These are phyloP conservation scores for Candolleomyces aberdarensis DNA, from an alignment of 768 basidiomycete genomes.

Conservation along the genomic window DNA sequence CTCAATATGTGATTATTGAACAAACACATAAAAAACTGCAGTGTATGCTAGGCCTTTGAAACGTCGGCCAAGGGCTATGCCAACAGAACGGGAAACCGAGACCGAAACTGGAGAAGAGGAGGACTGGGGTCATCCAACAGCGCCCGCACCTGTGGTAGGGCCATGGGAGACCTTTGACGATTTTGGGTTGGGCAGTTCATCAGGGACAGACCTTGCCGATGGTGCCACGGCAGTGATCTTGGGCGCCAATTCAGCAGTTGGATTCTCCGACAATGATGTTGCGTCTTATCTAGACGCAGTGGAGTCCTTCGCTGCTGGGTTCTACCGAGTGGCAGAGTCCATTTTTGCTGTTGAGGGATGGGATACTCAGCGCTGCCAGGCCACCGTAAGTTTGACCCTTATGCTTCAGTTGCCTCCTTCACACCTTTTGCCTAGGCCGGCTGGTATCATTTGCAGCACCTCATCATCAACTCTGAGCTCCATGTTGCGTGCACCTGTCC, in stretches of 20 bases:
- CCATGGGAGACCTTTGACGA: too few relatives aligned
- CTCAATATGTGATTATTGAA: too few relatives aligned
- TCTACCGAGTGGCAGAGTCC: neutral
- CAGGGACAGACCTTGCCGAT: too few relatives aligned
- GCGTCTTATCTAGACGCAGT: slow-evolving; percentile 1
- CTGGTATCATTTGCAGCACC: slow-evolving; percentile 1
- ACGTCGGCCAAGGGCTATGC: neutral
- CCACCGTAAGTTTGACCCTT: neutral
- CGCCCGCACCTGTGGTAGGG: too few relatives aligned
- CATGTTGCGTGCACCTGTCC: slow-evolving; percentile 4
- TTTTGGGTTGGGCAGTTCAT: too few relatives aligned
- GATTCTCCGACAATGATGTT: neutral
- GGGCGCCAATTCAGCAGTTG: neutral
- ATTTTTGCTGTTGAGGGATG: slow-evolving; percentile 8
- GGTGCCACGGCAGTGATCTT: too few relatives aligned
- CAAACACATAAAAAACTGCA: too few relatives aligned
- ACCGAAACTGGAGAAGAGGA: too few relatives aligned
- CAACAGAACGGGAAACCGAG: too few relatives aligned
- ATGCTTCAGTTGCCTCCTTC: too few relatives aligned
- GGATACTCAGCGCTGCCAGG: neutral
- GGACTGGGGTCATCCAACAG: too few relatives aligned
- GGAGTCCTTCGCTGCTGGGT: neutral
- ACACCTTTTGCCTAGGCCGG: neutral
- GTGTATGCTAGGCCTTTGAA: neutral
- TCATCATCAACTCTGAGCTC: neutral